Base-by-base conservation (phyloP, 2,329 filamentous ascomycete genomes). In the Beauveria bassiana region DNA sequence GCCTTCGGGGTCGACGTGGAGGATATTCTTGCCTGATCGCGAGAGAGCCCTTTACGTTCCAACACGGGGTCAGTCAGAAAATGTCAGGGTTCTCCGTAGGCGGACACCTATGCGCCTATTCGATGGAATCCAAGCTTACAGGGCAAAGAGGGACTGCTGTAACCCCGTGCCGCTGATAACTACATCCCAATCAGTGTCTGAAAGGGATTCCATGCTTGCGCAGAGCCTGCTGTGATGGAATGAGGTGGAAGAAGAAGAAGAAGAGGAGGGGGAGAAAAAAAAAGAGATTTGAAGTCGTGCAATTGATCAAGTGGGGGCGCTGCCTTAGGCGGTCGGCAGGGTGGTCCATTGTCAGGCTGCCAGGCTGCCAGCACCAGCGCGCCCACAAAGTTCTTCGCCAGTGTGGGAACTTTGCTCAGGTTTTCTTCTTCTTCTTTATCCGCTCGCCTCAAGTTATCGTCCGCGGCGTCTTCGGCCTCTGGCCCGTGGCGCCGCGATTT, bases 11-110 rank as follows among this genome's bases (percentile, higher is more conserved):
- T 98, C 93, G 72, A 97, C 79, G 73, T 98, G 93, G 63, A 98
- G 83, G 66, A 97, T 85, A 69, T 91, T 95, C 80, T 96, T 96
- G 72, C 87, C 88, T 65, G 92, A 96, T 71, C 93, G 88, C 67
- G 93, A 98, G 69, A 98, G 83, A 70, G 93, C 89, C 82, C 93
- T 98, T 82, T 72, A 77, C 22, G 45, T 59, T 49, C 56, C 57
- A 66, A 66, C 62, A 69, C 64, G 62, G 65, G 64, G 70, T 72
- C 69, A 72, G 72, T 70, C 70, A 71, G 68, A 68, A 66, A 38
- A 50, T 20, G 20, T 49, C 26, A 50, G 62, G 69, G 8, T 45
- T 52, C 67, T 66, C 45, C 64, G 63, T 59, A 3, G 53, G 54
- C n/a, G 45, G 24, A 45, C 51, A 55, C 43, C 28, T 55, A 16